Evolutionary conservation across 768 basidiomycete species (phyloP), one percentile per base, ranked within the genome.

Genomic region (Cyclocybe cylindracea): DNA sequence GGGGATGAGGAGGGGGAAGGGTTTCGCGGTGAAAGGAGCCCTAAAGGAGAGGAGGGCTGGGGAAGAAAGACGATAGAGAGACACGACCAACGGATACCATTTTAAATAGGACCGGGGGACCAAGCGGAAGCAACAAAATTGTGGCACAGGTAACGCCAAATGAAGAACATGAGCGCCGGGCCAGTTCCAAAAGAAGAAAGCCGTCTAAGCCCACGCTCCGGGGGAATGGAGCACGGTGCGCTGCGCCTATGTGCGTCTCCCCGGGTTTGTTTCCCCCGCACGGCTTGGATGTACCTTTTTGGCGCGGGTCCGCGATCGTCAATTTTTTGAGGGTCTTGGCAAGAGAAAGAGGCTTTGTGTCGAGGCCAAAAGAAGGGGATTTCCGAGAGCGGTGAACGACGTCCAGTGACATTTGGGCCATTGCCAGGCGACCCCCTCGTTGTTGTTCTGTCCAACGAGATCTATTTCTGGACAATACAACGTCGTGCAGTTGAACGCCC

Each of bases 391-490:
- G 34, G 47, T 48, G 24, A 43, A 39, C 52, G 48, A 47, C 31
- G 52, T 32, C 7, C 3, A 24, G 16, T 34, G 29, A 38, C 29
- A 11, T 42, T 42, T 11, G 11, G 10, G 29, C 32, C 10, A 19
- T 24, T 31, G 14, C 32, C 32, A 13, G 32, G 42, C 42, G 14
- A 43, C 24, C 4, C n/a, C 14, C 29, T 46, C 35, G 18, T 46
- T 46, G 44, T 33, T 38, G 37, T 11, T 38, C 16, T 7, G 16
- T 11, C 3, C 37, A 38, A 38, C 11, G 37, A 38, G 3, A 7
- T 29, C 50, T 56, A 56, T 56, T 52, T 48, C 55, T 36, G 47
- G 55, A 52, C 55, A 51, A 56, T 48, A 45, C 14, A 35, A 46
- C 5, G 24, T 3, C 24, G 24, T 24, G 5, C 24, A 24, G 24